Evolutionary conservation across 331 rosid genomes (phyloP).

Genomic region (Stylosanthes scabra): DNA sequence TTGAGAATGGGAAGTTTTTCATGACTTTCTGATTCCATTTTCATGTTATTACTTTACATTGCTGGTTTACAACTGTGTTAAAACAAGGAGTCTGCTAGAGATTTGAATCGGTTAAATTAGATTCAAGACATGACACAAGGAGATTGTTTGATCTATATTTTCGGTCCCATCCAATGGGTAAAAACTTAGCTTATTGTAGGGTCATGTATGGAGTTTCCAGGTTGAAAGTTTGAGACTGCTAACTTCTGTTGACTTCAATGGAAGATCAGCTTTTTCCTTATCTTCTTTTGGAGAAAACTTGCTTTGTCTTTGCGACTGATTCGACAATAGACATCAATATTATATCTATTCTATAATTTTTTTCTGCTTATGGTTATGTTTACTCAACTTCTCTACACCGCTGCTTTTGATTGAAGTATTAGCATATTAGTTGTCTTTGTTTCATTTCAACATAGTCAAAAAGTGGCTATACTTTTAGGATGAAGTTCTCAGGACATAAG

Average conservation of each 20-base stretch:
- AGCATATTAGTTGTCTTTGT: neutral
- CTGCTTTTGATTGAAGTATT: neutral
- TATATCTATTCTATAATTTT: neutral
- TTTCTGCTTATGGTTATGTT: neutral
- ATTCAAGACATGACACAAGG: neutral
- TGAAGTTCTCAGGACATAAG: slow-evolving; percentile 3
- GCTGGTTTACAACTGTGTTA: neutral
- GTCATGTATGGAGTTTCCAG: neutral
- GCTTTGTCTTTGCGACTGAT: neutral
- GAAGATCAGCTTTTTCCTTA: neutral
- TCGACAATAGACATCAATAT: neutral
- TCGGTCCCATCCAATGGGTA: neutral
- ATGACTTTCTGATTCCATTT: slow-evolving; percentile 7
- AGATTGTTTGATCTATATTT: neutral
- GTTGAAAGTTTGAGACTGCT: neutral
- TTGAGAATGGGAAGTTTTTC: neutral
- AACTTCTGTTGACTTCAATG: neutral
- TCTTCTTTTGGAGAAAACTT: neutral
- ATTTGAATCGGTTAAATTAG: neutral
- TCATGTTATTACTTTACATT: neutral
- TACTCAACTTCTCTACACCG: neutral
- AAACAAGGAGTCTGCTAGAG: neutral
- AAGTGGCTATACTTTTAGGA: neutral
- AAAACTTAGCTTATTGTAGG: neutral
- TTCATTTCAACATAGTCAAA: neutral